These are phyloP conservation scores for Tuber melanosporum DNA, from an alignment of 495 filamentous ascomycete genomes.

Conservation along the genomic window DNA sequence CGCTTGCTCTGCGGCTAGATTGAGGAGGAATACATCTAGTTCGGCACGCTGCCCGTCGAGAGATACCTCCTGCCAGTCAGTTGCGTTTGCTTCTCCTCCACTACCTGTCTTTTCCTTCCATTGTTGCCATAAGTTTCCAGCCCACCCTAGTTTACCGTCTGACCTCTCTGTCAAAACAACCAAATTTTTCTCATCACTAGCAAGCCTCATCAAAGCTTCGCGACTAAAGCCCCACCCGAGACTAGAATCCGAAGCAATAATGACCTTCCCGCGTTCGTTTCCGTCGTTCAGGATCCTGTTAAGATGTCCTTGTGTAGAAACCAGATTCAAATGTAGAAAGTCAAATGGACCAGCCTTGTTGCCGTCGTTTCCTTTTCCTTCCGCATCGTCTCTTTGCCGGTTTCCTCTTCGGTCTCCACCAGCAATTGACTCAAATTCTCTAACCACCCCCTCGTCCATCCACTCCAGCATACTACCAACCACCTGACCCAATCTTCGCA, in stretches of 20 bases:
- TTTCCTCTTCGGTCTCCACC: slow-evolving; percentile 48
- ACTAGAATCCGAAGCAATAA: slow-evolving; percentile 82
- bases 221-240: slow-evolving; percentile 94
- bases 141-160: slow-evolving; percentile 34
- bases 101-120: slow-evolving; percentile 26
- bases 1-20: not conserved
- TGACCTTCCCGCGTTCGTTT: slow-evolving; percentile 57
- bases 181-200: slow-evolving; percentile 67
- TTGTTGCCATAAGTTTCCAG: slow-evolving; percentile 36
- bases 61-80: slow-evolving; percentile 22
- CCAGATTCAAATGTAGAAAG: slow-evolving; percentile 66
- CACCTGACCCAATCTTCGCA: slow-evolving; percentile 46
- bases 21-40: slow-evolving; percentile 20
- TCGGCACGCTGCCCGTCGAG: slow-evolving; percentile 26
- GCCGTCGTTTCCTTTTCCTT: slow-evolving; percentile 44
- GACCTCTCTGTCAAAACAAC: slow-evolving; percentile 70
- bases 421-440: slow-evolving; percentile 78
- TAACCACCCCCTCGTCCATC: slow-evolving; percentile 92
- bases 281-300: slow-evolving; percentile 45
- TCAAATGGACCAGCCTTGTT: slow-evolving; percentile 71
- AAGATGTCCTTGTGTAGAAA: slow-evolving; percentile 40
- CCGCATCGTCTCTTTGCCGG: slow-evolving; percentile 44
- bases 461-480: slow-evolving; percentile 95
- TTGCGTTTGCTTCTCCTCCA: slow-evolving; percentile 25
- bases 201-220: slow-evolving; percentile 68